Percentiles rank a stretch among this genome's conserved stretches.
These are phyloP conservation scores for Magnusiomyces clavatus DNA, from an alignment of 1,139 yeast genomes.

Conservation along the genomic window DNA sequence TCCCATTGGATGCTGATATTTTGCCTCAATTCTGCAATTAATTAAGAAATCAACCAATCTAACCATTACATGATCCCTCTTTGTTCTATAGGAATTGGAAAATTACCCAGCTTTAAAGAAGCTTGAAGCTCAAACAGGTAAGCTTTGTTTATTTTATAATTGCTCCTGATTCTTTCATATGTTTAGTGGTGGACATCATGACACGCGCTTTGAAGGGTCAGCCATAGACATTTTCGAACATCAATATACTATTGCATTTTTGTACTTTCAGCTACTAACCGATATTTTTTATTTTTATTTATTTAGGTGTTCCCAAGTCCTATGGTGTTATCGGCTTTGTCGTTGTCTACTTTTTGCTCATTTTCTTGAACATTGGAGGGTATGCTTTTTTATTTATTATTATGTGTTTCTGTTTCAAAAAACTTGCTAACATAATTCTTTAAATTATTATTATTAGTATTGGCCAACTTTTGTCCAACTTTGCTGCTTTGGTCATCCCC, in stretches of 20 bases:
- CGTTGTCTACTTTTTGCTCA: slow-evolving; percentile 60
- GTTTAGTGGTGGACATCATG: not conserved
- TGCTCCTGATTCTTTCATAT: not conserved
- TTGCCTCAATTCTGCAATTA: not conserved
- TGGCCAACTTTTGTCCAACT: slow-evolving; percentile 86
- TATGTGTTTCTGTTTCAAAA: not conserved
- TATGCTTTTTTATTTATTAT: slow-evolving; percentile 7
- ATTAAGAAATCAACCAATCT: not conserved
- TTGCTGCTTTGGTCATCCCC: slow-evolving; percentile 87
- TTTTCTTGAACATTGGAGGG: slow-evolving; percentile 87
- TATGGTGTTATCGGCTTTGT: slow-evolving; percentile 67
- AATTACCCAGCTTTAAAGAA: slow-evolving; percentile 29
- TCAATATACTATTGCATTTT: not conserved
- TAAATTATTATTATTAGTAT: slow-evolving; percentile 32
- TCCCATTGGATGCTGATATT: not conserved
- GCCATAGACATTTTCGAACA: not conserved
- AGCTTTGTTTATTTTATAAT: slow-evolving; percentile 9
- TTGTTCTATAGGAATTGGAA: slow-evolving; percentile 27
- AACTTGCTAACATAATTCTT: not conserved
- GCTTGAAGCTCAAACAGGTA: slow-evolving; percentile 31
- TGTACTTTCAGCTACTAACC: not conserved
- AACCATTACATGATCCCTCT: not conserved
- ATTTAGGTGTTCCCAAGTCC: slow-evolving; percentile 69
- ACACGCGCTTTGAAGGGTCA: not conserved
- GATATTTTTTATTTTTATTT: slow-evolving; percentile 44